Evolutionary conservation across 176 grass and related monocot genomes (phyloP).

Genomic region (Eragrostis curvula): DNA sequence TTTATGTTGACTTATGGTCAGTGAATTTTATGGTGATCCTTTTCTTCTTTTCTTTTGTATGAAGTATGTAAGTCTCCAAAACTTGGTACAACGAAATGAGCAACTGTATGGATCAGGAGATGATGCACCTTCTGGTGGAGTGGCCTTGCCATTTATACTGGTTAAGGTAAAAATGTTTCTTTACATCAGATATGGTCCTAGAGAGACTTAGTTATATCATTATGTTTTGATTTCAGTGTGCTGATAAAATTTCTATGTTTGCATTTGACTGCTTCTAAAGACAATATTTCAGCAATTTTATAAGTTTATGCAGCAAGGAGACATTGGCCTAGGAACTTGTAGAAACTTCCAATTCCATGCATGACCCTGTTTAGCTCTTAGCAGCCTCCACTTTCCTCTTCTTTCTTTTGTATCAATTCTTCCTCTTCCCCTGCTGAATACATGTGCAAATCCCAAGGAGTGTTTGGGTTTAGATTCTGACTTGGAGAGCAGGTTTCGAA

Average conservation of each 20-base stretch:
- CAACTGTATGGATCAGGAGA: constrained; percentile 81
- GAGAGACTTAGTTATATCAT: not conserved
- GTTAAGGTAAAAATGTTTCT: constrained; percentile 68
- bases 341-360: constrained; percentile 25
- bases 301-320: not conserved
- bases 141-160: constrained; percentile 97
- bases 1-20: constrained; percentile 7
- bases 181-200: constrained; percentile 6
- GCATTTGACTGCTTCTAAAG: not conserved
- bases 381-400: not conserved
- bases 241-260: constrained; percentile 13
- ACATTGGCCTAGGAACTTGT: not conserved
- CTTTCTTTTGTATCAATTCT: not conserved
- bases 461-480: constrained; percentile 21
- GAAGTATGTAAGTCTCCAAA: constrained; percentile 82
- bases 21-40: constrained; percentile 5
- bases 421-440: not conserved
- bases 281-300: constrained; percentile 9
- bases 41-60: constrained; percentile 5
- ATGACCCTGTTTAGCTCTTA: not conserved
- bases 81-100: constrained; percentile 84
- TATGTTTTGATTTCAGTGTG: constrained; percentile 22
- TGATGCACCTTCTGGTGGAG: constrained; percentile 83
- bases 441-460: not conserved
- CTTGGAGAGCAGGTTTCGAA: not conserved